Conservation (phyloP, 805 yeast species). For the Brettanomyces bruxellensis region DNA sequence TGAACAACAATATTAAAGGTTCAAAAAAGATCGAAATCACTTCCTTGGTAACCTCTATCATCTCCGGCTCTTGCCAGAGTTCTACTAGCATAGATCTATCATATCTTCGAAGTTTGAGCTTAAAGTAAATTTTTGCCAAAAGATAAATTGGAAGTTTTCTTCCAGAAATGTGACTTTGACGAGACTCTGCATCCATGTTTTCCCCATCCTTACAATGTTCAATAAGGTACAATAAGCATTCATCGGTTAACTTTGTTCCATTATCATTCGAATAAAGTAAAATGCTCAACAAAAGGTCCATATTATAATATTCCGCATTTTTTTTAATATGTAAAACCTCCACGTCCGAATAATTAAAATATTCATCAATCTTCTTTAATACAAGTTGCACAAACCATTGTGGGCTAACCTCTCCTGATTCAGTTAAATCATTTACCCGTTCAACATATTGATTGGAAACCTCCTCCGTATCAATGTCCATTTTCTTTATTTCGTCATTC, state of each 20-base stretch:
- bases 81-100: conserved; percentile 72
- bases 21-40: conserved; percentile 64
- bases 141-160: conserved; percentile 25
- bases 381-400: conserved; percentile 5
- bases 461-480: conserved; percentile 42
- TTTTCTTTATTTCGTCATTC: conserved; percentile 65
- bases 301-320: conserved; percentile 17
- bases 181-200: not conserved
- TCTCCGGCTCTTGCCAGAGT: conserved; percentile 78
- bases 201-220: conserved; percentile 1
- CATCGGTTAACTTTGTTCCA: conserved; percentile 6
- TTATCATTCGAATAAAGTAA: conserved; percentile 17
- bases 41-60: conserved; percentile 67
- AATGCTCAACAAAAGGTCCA: conserved; percentile 18
- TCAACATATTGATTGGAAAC: conserved; percentile 30
- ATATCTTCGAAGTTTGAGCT: conserved; percentile 52
- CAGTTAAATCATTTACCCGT: not conserved
- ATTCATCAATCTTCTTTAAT: conserved; percentile 21
- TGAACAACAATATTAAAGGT: conserved; percentile 62
- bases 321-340: conserved; percentile 22
- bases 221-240: conserved; percentile 5
- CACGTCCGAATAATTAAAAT: conserved; percentile 19
- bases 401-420: not conserved
- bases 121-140: conserved; percentile 52
- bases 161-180: not conserved